Evolutionary conservation across 1,284 basidiomycete genomes (phyloP).

Genomic region (Porogramme epimiltina): DNA sequence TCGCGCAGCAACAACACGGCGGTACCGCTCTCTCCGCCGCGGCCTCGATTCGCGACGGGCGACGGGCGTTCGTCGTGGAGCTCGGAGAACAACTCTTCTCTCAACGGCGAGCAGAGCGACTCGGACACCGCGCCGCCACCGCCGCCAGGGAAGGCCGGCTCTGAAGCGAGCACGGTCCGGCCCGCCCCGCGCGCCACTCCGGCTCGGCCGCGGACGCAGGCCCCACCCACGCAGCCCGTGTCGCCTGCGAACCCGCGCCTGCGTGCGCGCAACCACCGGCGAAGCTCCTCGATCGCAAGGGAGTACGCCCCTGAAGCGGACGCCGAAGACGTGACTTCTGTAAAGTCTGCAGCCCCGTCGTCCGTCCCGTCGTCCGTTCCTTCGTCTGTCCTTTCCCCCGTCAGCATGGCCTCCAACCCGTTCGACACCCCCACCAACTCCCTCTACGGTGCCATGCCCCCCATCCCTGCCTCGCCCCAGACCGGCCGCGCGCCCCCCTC

Average conservation of each 20-base stretch:
- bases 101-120: slow-evolving; percentile 27
- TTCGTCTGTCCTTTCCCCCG: slow-evolving; percentile 6
- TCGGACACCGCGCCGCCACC: slow-evolving; percentile 25
- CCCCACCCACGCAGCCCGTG: slow-evolving; percentile 7
- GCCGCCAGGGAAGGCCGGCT: slow-evolving; percentile 10
- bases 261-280: slow-evolving; percentile 25
- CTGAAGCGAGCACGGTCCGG: slow-evolving; percentile 3
- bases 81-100: slow-evolving; percentile 14
- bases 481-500: slow-evolving; percentile 32
- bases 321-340: slow-evolving; percentile 5
- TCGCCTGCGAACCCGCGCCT: slow-evolving; percentile 13
- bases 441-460: slow-evolving; percentile 17
- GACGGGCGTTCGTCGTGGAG: slow-evolving; percentile 25
- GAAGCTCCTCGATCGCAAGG: slow-evolving; percentile 25
- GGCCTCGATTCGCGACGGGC: slow-evolving; percentile 8
- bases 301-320: slow-evolving; percentile 23
- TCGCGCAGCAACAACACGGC: not conserved
- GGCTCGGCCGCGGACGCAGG: not conserved
- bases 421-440: slow-evolving; percentile 29
- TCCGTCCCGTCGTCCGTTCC: slow-evolving; percentile 5
- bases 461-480: slow-evolving; percentile 9
- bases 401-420: slow-evolving; percentile 19
- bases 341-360: not conserved
- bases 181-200: slow-evolving; percentile 6
- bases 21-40: slow-evolving; percentile 20